Base-by-base conservation (phyloP, 805 yeast genomes). In the Saturnispora diversa region DNA sequence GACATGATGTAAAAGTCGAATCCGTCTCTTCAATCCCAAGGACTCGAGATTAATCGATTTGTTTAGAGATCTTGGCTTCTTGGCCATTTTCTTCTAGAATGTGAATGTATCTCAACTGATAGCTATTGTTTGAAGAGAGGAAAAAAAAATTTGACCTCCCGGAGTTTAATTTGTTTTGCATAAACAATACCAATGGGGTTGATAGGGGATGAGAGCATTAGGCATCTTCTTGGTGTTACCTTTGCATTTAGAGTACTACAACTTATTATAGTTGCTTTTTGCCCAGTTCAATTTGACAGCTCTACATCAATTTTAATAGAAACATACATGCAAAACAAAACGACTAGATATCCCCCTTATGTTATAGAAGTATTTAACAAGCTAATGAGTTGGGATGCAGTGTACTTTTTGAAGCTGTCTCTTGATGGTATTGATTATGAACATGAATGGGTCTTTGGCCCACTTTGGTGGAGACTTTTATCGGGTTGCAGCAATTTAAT, bases 381-480 rank as follows among this genome's bases (percentile, higher is more conserved):
- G 41, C 64, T 85, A 4, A 62, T 84, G 20, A 69, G 78, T 3
- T 90, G 97, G 97, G 98, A 90, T 57, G 69, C 80, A 1, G 92
- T 87, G 0, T 87, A 79, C 58, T 87, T 83, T 53, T 57, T 72
- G 12, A 75, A 77, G 33, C 56, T 79, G 41, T 74, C 83, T 25
- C 54, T 59, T 8, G 58, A 70, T 12, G 75, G 70, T 0, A 61
- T 68, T 2, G 56, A 62, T n/a, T 88, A 68, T 59, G 97, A 90
- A 59, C 95, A 90, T 57, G 94, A 87, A 60, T 83, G 75, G 69
- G 97, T 94, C 4, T 90, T 85, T 56, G 77, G 94, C 21, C 83
- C 83, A 9, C 53, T 75, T 2, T 90, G 95, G 94, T 70, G 80
- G 65, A 54, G 73, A 19, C 34, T 78, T 3, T 36, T 58, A 32